phyloP scores from a whole-genome alignment of 2,329 filamentous ascomycete species.

The Nemania diffusa region DNA sequence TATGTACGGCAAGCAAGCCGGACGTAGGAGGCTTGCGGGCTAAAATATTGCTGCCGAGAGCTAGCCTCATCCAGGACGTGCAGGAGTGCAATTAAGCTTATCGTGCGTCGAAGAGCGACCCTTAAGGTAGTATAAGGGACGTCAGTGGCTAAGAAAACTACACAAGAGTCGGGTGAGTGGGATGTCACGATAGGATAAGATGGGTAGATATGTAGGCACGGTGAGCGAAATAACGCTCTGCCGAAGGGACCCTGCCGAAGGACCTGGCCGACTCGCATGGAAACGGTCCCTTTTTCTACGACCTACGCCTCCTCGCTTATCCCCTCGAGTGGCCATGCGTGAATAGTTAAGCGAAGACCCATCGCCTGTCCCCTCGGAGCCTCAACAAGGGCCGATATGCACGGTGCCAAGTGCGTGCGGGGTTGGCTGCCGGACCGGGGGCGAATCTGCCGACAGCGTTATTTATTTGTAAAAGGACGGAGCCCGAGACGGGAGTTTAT shows the following conservation, averaged over 20 bases:
- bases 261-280: too few relatives aligned
- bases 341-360: neutral
- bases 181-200: neutral
- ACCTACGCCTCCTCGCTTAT: neutral
- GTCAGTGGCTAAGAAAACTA: neutral
- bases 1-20: neutral
- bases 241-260: too few relatives aligned
- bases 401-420: neutral
- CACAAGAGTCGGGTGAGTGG: neutral
- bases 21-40: neutral
- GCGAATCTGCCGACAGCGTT: constrained; percentile 31
- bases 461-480: constrained; percentile 21
- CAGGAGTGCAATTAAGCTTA: neutral
- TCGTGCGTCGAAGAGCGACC: neutral
- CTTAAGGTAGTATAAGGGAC: neutral
- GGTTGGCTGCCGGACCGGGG: constrained; percentile 8
- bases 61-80: neutral
- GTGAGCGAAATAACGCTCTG: too few relatives aligned
- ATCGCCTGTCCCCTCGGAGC: constrained; percentile 9
- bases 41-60: neutral
- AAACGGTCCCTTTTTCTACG: neutral
- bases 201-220: neutral
- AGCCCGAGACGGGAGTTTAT: neutral
- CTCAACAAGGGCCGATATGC: constrained; percentile 20
- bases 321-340: too few relatives aligned